These are phyloP conservation scores for Stentor roeselii DNA, from an alignment of 73 alveolate species.

Conservation along the genomic window DNA sequence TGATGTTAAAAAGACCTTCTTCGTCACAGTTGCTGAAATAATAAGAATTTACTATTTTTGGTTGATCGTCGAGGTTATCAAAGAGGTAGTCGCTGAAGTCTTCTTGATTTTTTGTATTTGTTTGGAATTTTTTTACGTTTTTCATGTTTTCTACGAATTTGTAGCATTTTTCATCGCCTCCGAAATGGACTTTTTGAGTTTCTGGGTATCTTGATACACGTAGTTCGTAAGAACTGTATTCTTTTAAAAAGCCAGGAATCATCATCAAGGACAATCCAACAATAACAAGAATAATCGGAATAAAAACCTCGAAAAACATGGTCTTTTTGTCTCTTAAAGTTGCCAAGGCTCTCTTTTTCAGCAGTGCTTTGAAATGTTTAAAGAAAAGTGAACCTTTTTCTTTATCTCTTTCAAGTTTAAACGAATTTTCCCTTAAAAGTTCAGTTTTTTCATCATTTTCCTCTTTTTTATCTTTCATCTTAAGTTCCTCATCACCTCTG, in stretches of 20 bases:
- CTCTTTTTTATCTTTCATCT: slow-evolving; percentile 31
- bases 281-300: slow-evolving; percentile 75
- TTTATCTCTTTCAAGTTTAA: background rate
- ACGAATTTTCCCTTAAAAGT: background rate
- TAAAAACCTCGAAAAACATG: slow-evolving; percentile 68
- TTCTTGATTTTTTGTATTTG: background rate
- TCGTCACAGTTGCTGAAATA: slow-evolving; percentile 36
- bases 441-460: slow-evolving; percentile 16
- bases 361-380: slow-evolving; percentile 66
- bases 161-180: background rate
- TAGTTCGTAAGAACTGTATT: background rate
- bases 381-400: slow-evolving; percentile 37
- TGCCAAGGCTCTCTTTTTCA: slow-evolving; percentile 67
- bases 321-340: slow-evolving; percentile 76
- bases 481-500: slow-evolving; percentile 35
- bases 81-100: slow-evolving; percentile 37
- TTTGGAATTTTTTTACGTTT: background rate
- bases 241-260: slow-evolving; percentile 25
- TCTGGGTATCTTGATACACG: background rate
- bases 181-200: background rate
- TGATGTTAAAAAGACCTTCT: too few relatives aligned
- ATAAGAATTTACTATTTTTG: slow-evolving; percentile 43
- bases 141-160: background rate
- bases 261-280: slow-evolving; percentile 63
- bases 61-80: background rate